These are phyloP conservation scores for Neotropicomus parvogracilis DNA, from an alignment of 1,284 basidiomycete species.

Conservation along the genomic window DNA sequence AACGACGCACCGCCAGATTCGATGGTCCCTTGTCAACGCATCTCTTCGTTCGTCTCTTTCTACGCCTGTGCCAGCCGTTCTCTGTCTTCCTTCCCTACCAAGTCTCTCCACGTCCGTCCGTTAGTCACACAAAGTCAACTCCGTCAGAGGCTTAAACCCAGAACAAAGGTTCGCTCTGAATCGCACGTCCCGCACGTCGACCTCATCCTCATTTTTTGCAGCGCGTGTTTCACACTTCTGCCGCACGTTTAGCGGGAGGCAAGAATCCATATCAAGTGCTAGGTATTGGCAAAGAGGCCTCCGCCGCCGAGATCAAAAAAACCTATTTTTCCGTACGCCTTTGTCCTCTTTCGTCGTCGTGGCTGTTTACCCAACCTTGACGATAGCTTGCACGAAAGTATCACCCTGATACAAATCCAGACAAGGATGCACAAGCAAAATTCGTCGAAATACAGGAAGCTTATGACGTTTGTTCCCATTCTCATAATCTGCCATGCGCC, in stretches of 20 bases:
- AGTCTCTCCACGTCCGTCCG: constrained; percentile 32
- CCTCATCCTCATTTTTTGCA: constrained; percentile 31
- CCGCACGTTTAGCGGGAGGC: constrained; percentile 46
- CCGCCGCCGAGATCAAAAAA: constrained; percentile 91
- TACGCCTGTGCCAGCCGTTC: constrained; percentile 50
- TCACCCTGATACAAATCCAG: constrained; percentile 97
- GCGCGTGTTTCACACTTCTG: constrained; percentile 76
- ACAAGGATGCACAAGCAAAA: constrained; percentile 85
- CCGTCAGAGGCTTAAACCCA: constrained; percentile 11
- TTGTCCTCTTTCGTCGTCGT: constrained; percentile 4
- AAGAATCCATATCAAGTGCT: constrained; percentile 92
- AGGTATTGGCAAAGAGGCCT: constrained; percentile 84
- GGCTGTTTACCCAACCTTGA: constrained; percentile 12
- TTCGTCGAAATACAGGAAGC: constrained; percentile 97
- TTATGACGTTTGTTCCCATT: constrained; percentile 75
- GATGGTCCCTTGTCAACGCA: constrained; percentile 47
- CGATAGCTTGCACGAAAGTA: constrained; percentile 92
- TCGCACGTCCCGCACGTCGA: constrained; percentile 9
- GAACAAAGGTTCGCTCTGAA: constrained; percentile 27
- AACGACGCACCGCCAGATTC: too few relatives aligned
- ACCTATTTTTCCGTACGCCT: constrained; percentile 84
- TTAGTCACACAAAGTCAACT: constrained; percentile 15
- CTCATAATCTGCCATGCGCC: constrained; percentile 14
- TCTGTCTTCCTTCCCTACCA: constrained; percentile 39
- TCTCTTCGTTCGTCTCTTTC: constrained; percentile 56